A percentile compares a stretch with the other conserved stretches of the same genome.
phyloP scores from a whole-genome alignment of 2,329 filamentous ascomycete genomes.

The Aspergillus fijiensis region DNA sequence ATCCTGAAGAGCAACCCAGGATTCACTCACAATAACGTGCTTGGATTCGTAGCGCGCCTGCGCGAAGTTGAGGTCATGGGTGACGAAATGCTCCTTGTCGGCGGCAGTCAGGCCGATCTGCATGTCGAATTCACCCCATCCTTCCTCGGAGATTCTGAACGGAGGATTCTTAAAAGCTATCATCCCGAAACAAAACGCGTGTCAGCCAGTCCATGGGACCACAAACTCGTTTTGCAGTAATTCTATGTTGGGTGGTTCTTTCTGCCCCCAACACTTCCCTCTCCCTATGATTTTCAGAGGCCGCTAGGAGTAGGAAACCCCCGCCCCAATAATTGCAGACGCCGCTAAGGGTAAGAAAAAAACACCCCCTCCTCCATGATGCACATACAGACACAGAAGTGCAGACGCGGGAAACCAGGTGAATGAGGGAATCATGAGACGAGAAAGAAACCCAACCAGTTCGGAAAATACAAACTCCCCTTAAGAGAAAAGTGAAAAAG shows the following conservation, averaged over 20 bases:
- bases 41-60: conserved; percentile 77
- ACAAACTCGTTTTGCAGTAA: neutral
- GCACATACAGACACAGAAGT: too few relatives aligned
- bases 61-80: conserved; percentile 91
- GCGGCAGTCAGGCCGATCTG: conserved; percentile 76
- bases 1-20: neutral
- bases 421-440: neutral
- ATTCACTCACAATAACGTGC: conserved; percentile 63
- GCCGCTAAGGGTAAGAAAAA: too few relatives aligned
- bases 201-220: conserved; percentile 4
- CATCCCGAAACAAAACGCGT: neutral
- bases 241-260: neutral
- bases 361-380: too few relatives aligned
- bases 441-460: neutral
- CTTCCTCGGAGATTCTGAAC: conserved; percentile 87
- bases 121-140: conserved; percentile 99
- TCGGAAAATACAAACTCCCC: neutral
- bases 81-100: conserved; percentile 80
- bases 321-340: neutral
- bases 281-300: neutral
- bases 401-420: too few relatives aligned
- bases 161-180: conserved; percentile 78
- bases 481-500: neutral
- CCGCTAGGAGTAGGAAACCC: neutral
- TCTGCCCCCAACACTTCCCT: neutral